Evolutionary conservation across 2,329 filamentous ascomycete species (phyloP), one percentile per base, ranked within the genome.

Genomic region (Epichloe sp.): DNA sequence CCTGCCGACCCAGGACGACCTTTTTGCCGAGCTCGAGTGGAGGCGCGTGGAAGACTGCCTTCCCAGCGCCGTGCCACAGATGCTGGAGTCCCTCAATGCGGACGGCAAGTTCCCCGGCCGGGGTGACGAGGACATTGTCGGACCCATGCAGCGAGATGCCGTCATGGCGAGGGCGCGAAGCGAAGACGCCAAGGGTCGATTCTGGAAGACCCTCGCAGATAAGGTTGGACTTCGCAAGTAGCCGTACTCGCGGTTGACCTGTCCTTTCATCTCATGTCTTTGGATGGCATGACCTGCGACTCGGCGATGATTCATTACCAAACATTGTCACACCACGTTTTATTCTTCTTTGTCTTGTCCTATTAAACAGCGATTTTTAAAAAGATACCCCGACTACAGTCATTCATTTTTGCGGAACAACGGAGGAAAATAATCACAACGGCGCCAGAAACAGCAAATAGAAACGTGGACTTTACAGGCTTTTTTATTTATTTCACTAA

Each of bases 41-140:
- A 63, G 64, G 31, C 66, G 68, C 53, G 66, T 78, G 42, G 75
- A 77, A 50, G 77, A 80, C 50, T 69, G 76, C 52, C 71, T 82
- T 34, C 74, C 83, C 42, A 79, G 78, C 53, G 79, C 79, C 52
- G 80, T 89, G 56, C 85, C 85, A 0, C 76, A 78, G 26, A 78
- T 90, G 58, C 73, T 83, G 55, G 80, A 85, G 63, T 72, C 82
- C 52, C 73, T 82, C 55, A 82, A 86, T 62, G 74, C 83, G 62
- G 77, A 85, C 55, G 85, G 86, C 62, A 95, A 96, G 66, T 96
- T 95, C 61, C 89, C 89, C 23, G 82, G 84, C 59, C 79, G 91
- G 35, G 89, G 89, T 49, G 89, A 95, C 60, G 85, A 90, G 59
- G 90, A 95, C 65, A 94, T 96, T 63, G 88, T 96, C 44, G 90